Conservation (phyloP, 192 early-diverging fungal genomes). For the Anaeromyces robustus region DNA sequence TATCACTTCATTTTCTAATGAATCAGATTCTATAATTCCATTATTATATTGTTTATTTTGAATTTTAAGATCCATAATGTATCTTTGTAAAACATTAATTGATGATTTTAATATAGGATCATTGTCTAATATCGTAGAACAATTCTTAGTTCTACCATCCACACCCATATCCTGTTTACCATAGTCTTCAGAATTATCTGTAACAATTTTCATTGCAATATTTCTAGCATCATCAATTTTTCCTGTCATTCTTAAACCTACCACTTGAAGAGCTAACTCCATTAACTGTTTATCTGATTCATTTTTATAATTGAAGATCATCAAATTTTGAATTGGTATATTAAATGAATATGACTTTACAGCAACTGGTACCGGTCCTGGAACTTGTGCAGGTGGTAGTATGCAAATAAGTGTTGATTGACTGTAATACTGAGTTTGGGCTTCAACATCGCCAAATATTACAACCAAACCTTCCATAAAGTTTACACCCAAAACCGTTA, state of each 20-base stretch:
- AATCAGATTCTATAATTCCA: neutral
- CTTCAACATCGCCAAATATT: slow-evolving; percentile 65
- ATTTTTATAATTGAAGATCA: slow-evolving; percentile 32
- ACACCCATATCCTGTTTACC: neutral
- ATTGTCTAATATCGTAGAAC: neutral
- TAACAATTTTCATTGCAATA: slow-evolving; percentile 3
- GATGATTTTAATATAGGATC: neutral
- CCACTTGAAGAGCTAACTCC: slow-evolving; percentile 75
- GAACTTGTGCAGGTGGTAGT: slow-evolving; percentile 54
- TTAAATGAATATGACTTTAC: slow-evolving; percentile 16
- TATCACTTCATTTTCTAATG: neutral
- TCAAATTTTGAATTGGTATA: neutral
- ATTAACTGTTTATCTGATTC: slow-evolving; percentile 77
- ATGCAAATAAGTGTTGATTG: slow-evolving; percentile 65
- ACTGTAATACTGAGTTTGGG: slow-evolving; percentile 62
- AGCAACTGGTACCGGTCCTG: slow-evolving; percentile 51
- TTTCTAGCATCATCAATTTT: slow-evolving; percentile 54
- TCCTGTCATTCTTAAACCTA: slow-evolving; percentile 71
- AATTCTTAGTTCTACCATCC: neutral
- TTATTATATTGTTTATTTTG: neutral
- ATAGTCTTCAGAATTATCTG: neutral
- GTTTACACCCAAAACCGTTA: slow-evolving; percentile 58
- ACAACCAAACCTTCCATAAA: slow-evolving; percentile 38
- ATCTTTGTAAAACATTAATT: neutral
- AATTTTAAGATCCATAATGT: neutral